Base-by-base conservation (phyloP, 2,329 filamentous ascomycete genomes). In the Paradendryphiella salina region DNA sequence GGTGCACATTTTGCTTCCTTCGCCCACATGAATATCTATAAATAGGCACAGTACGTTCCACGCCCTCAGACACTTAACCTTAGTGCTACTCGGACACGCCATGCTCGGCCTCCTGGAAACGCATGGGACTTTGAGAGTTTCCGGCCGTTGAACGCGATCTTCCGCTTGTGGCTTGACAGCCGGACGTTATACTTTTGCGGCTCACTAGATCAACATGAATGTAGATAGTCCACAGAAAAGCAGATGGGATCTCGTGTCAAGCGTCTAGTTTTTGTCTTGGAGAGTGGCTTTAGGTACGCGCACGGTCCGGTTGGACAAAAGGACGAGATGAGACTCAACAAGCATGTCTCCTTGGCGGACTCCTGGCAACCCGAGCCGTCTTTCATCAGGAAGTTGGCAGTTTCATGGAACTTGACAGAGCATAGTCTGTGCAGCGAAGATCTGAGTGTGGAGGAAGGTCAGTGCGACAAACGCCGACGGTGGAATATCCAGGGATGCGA, bases 331-430 rank as follows among this genome's bases (percentile, higher is more conserved):
- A 21, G 21, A 10, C 14, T 36, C 17, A 41, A 36, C 32, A 44
- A 44, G 15, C 37, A 44, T 29, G 3, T 20, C 11, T 15, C 11
- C 0, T 13, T 18, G 38, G 17, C 28, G 32, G 18, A 15, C 4
- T 20, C 14, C 15, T 49, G 46, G 46, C 20, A 20, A 26, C 38
- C 46, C 6, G 17, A 37, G 32, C 46, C 21, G 15, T 10, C 32
- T 4, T 49, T 29, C 18, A 43, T 44, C 8, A 44, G 18, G 17
- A 37, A 14, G 20, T 23, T 44, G 23, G 38, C 44, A 3, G 11
- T 44, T 20, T 49, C 46, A 15, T 49, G 46, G 46, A 39, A 44
- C 14, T 13, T 49, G 15, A 43, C 46, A 13, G 39, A 44, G 23
- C 10, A 37, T n/a, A 32, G 46, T 18, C 17, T 49, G 18, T 18